These are phyloP conservation scores for Cryphonectria carpinicola DNA, from an alignment of 2,329 filamentous ascomycete genomes.

Conservation along the genomic window DNA sequence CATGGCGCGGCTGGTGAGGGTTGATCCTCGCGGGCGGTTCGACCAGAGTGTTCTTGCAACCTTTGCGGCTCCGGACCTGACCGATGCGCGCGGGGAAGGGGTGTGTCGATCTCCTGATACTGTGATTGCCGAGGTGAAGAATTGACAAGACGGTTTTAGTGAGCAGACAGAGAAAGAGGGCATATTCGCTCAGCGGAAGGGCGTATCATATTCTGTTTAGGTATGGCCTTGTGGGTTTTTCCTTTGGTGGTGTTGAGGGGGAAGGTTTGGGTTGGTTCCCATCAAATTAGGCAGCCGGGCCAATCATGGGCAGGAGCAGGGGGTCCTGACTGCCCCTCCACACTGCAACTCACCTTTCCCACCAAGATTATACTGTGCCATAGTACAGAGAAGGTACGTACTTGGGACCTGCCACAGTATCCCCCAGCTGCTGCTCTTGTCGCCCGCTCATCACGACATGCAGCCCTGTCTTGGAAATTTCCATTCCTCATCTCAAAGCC, in stretches of 20 bases:
- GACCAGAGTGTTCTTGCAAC: neutral
- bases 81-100: neutral
- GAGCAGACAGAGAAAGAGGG: neutral
- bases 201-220: neutral
- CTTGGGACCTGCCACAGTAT: neutral
- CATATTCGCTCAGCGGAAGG: neutral
- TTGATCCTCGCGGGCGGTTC: neutral
- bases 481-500: neutral
- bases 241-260: neutral
- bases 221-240: neutral
- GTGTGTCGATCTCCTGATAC: neutral
- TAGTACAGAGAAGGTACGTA: neutral
- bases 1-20: constrained; percentile 3
- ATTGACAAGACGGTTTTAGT: no score
- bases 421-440: neutral
- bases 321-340: neutral
- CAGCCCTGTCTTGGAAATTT: neutral
- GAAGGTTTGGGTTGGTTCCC: neutral
- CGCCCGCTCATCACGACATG: neutral
- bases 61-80: neutral
- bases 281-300: neutral
- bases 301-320: constrained; percentile 10
- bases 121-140: neutral
- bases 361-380: neutral
- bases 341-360: constrained; percentile 6